phyloP scores from a whole-genome alignment of 2,329 filamentous ascomycete genomes.

The Fusarium sp. region DNA sequence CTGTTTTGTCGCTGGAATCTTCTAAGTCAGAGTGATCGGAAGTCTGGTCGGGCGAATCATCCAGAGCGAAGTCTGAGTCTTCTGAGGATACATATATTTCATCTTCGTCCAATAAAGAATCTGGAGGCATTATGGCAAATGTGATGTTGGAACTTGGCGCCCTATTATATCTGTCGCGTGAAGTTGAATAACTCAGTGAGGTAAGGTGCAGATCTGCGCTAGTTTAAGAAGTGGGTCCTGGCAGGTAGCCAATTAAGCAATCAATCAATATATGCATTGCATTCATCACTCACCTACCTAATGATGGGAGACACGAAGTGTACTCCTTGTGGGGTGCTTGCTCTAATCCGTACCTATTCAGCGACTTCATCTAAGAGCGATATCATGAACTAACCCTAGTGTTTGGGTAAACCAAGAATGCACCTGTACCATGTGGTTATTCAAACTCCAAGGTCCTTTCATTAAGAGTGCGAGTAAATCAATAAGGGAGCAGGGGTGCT shows the following conservation, averaged over 20 bases:
- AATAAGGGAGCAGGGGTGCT: not conserved
- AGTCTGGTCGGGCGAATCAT: conserved; percentile 58
- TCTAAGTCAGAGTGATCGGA: conserved; percentile 64
- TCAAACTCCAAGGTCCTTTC: not conserved
- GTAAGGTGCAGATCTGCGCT: not conserved
- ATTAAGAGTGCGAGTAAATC: not conserved
- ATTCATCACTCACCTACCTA: not conserved
- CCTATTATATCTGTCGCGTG: not conserved
- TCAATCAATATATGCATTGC: conserved; percentile 7
- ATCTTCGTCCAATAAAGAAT: conserved; percentile 58
- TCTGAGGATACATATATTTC: conserved; percentile 75
- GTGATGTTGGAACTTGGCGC: not conserved
- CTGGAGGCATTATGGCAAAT: conserved; percentile 54
- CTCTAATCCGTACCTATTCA: not conserved
- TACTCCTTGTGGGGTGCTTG: not conserved
- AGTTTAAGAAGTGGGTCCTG: not conserved
- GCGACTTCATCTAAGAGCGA: not conserved
- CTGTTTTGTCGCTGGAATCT: conserved; percentile 46
- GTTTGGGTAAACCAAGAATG: not conserved
- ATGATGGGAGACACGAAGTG: not conserved
- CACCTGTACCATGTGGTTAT: not conserved
- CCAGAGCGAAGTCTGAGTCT: conserved; percentile 79
- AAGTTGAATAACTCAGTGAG: not conserved
- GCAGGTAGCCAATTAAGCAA: conserved; percentile 41
- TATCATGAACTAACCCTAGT: too few relatives aligned